Percentiles rank a stretch among this genome's conserved stretches.
phyloP scores from a whole-genome alignment of 2,329 filamentous ascomycete species.

The Phialophora tarda region DNA sequence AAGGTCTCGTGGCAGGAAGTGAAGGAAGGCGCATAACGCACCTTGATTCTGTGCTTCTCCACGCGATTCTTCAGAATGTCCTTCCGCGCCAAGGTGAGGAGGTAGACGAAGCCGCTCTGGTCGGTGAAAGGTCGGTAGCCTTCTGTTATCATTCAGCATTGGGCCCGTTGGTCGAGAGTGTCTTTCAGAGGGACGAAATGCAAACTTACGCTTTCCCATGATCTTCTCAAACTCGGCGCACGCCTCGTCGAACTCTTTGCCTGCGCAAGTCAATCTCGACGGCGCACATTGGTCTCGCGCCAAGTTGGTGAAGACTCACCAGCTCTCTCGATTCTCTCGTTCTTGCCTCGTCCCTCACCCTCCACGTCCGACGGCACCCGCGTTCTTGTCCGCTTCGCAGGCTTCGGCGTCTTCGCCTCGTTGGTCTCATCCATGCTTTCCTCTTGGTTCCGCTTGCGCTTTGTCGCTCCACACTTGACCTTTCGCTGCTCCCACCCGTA shows the following conservation, averaged over 20 bases:
- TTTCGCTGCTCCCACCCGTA: constrained; percentile 40
- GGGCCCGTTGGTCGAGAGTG: background rate
- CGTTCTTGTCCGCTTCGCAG: background rate
- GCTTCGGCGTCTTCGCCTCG: background rate
- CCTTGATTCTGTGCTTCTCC: constrained; percentile 66
- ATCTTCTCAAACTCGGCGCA: constrained; percentile 36
- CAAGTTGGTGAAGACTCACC: constrained; percentile 17
- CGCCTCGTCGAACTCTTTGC: constrained; percentile 36
- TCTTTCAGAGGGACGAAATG: background rate
- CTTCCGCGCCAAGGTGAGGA: constrained; percentile 64
- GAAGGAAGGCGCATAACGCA: constrained; percentile 48
- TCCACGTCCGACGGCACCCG: background rate
- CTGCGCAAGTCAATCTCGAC: constrained; percentile 28
- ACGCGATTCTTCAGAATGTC: constrained; percentile 56
- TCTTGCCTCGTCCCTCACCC: constrained; percentile 5
- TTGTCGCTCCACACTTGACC: background rate
- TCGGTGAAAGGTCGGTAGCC: constrained; percentile 72
- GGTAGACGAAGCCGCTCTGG: constrained; percentile 65
- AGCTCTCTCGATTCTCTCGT: constrained; percentile 22
- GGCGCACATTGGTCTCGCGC: background rate
- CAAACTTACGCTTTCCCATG: constrained; percentile 37
- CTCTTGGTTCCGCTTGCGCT: background rate
- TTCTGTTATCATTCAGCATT: constrained; percentile 47
- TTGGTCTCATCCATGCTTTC: background rate
- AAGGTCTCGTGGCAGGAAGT: constrained; percentile 14